Base-by-base conservation (phyloP, 1,284 basidiomycete genomes). In the Tilletia walkeri region DNA sequence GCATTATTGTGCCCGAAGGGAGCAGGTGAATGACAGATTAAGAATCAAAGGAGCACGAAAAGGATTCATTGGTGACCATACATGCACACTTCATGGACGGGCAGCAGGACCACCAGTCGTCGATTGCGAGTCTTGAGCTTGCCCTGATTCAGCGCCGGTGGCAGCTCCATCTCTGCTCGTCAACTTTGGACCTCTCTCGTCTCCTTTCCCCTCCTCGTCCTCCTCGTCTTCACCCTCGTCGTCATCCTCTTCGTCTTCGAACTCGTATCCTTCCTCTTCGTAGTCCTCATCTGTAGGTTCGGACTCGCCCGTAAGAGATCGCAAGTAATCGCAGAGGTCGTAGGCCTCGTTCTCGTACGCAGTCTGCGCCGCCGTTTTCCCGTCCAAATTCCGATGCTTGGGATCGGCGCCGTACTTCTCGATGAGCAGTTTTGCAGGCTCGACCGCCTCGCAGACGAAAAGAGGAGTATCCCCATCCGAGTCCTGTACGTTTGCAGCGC, bases 401-500 rank as follows among this genome's bases (percentile, higher is more conserved):
- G 78, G 71, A 56, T 82, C 74, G 1, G 81, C 82, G 20, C 69
- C 65, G 24, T 80, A 79, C 69, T 82, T 76, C 18, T 81, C 77
- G 67, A 83, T 71, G 24, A 83, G 73, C 12, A 80, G 66, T 7
- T 73, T 61, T 3, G 82, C 82, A 0, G 74, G 56, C 4, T 74
- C 71, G 47, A 80, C 70, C 3, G 75, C 72, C 48, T 83, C 82
- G 68, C 79, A 79, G 47, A 82, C 79, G 67, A 82, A 83, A 3
- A 83, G 73, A 4, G 82, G 79, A 36, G 82, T 81, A 54, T 83
- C 82, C 20, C 76, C 77, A 59, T 83, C 82, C 10, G 71, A 73
- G 47, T 83, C 82, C 10, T 70, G 71, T 0, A 75, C 76, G 66
- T 81, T 75, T 12, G 75, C 78, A 9, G 76, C 76, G 50, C 73